Evolutionary conservation across 495 filamentous ascomycete species (phyloP).

Genomic region (Pyrenula massariospora): DNA sequence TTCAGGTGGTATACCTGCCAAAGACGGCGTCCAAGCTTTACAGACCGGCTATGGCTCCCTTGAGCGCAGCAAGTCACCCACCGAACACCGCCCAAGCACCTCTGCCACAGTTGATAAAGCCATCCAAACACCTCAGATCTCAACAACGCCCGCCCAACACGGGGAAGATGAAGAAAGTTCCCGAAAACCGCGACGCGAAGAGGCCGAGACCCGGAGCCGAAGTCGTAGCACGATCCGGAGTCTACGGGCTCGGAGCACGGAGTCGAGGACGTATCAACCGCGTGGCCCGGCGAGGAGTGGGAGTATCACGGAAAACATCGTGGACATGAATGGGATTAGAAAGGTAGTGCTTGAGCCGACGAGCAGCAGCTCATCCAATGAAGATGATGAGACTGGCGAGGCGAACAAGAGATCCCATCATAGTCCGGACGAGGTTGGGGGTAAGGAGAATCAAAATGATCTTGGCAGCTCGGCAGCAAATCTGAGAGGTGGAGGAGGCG

Average conservation of each 20-base stretch:
- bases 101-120: conserved; percentile 3
- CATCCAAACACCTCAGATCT: conserved; percentile 4
- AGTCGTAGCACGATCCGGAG: not conserved
- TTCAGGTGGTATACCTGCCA: conserved; percentile 40
- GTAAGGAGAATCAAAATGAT: not conserved
- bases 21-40: conserved; percentile 59
- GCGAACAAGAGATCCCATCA: not conserved
- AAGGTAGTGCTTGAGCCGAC: conserved; percentile 77
- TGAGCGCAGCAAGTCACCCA: conserved; percentile 18
- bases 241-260: not conserved
- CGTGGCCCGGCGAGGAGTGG: conserved; percentile 60
- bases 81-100: conserved; percentile 12
- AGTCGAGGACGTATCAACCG: conserved; percentile 16
- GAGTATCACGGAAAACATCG: conserved; percentile 78
- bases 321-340: conserved; percentile 69
- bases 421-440: not conserved
- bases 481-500: not conserved
- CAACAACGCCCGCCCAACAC: not conserved
- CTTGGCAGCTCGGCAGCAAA: not conserved
- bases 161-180: not conserved
- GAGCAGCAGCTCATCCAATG: conserved; percentile 36
- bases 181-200: not conserved
- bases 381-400: conserved; percentile 9
- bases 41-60: conserved; percentile 56
- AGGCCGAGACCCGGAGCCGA: not conserved